Evolutionary conservation across 2,329 filamentous ascomycete genomes (phyloP), one percentile per base, ranked within the genome.

Genomic region (Aquanectria penicillioides): DNA sequence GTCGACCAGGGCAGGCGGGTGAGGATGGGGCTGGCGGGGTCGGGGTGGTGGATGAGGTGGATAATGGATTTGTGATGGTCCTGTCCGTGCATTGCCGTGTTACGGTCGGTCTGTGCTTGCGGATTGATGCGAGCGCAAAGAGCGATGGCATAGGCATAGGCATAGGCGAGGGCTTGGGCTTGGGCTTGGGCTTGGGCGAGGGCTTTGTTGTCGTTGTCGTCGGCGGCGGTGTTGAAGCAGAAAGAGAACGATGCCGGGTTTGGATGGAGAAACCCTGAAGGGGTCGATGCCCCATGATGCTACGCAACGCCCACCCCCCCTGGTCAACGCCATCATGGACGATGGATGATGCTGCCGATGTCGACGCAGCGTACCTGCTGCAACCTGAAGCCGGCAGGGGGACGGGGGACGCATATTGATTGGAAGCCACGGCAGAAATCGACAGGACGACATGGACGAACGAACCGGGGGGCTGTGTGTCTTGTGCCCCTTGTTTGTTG

Each of bases 11-110:
- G 46, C 53, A 29, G 46, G 34, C 46, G 38, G 29, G 53, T 56
- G 53, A 56, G 37, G 38, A 57, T 50, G 38, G 53, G 53, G 46
- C 23, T 34, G 43, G 31, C 23, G 31, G 38, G 23, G 38, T n/a
- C 15, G 17, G 5, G n/a, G 38, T n/a, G 5, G 22, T 13, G 13
- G 23, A 25, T 17, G 23, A n/a, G 28, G 22, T 26, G 38, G 25
- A 11, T 43, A 22, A 40, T 38, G 22, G 11, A 22, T 38, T n/a
- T n/a, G n/a, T n/a, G n/a, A n/a, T 20, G 12, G 31, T 13, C 25
- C 31, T 18, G 33, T 22, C 15, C 11, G 17, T 38, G 31, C 38
- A 8, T 15, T 31, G 43, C 15, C 23, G 38, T 15, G 20, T 28
- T 28, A n/a, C 43, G n/a, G 11, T 47, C 43, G 43, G 43, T 47